Evolutionary conservation across 345 rosid genomes (phyloP), one percentile per base, ranked within the genome.

Genomic region (Bruguiera sexangula): DNA sequence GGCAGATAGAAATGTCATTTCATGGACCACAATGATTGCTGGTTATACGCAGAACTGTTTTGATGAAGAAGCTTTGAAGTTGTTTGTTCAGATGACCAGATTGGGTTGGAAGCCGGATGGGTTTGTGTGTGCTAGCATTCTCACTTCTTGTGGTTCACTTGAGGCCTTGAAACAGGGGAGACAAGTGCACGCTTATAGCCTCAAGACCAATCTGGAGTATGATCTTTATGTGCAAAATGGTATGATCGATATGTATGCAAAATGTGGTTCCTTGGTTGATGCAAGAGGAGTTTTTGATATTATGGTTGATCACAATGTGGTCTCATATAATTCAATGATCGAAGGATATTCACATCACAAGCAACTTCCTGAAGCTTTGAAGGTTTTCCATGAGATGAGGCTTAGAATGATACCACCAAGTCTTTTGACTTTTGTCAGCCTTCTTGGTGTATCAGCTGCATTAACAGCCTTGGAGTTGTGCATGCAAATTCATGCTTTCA

Each of bases 211-310:
- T 72, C 80, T 88, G 66, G 90, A 84, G 62, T 55, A 8, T 48
- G 96, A 88, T 69, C 73, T 66, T 75, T 88, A 81, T 63, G 82
- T 92, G 58, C 71, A 64, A 77, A 89, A 86, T 78, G 85, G 87
- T 73, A 75, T 88, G 75, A 81, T 89, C 51, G 96, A 83, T 77
- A 89, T 89, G 93, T 89, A 92, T 71, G 82, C 88, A 15, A 89
- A 92, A 75, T 92, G 87, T 66, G 70, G 64, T 69, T 80, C 74
- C 67, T 76, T 88, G 76, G 67, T 32, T 11, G 85, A 87, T 73
- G 90, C 88, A 10, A 85, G 92, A 74, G 71, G 76, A 74, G 79
- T 78, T 75, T 88, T 92, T 37, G 80, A 89, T 78, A 21, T 22
- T 59, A 82, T 82, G 72, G 66, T 52, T 53, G 70, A 69, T 68